phyloP scores from a whole-genome alignment of 345 rosid genomes.

The Eucalyptus sp. region DNA sequence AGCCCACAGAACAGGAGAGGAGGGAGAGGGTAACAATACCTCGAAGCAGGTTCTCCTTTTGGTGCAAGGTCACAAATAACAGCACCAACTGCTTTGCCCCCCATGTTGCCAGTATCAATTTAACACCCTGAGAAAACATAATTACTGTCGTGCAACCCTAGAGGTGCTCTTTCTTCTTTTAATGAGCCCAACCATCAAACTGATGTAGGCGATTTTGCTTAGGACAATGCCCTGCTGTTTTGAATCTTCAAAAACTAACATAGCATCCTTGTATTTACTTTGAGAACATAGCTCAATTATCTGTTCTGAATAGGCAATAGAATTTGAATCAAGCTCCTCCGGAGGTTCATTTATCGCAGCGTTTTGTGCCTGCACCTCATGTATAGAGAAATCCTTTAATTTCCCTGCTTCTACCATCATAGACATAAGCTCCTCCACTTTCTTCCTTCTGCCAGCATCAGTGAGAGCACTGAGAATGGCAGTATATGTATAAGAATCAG shows the following conservation, averaged over 20 bases:
- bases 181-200: conserved; percentile 42
- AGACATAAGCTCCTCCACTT: conserved; percentile 46
- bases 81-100: background rate
- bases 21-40: background rate
- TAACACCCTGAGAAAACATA: background rate
- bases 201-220: conserved; percentile 26
- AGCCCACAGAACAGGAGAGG: background rate
- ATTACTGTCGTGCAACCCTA: conserved; percentile 3
- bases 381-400: conserved; percentile 10
- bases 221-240: conserved; percentile 21
- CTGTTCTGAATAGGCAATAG: conserved; percentile 36
- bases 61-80: background rate
- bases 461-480: conserved; percentile 37
- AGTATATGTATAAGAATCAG: conserved; percentile 58
- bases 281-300: conserved; percentile 57
- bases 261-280: conserved; percentile 48
- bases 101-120: background rate
- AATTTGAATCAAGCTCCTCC: conserved; percentile 21
- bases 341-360: conserved; percentile 1
- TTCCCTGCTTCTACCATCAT: conserved; percentile 36
- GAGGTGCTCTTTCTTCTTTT: conserved; percentile 42
- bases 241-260: conserved; percentile 22
- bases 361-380: conserved; percentile 3
- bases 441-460: conserved; percentile 39
- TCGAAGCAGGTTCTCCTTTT: background rate